phyloP scores from a whole-genome alignment of 1,139 yeast species.

The Debaryomyces subglobosus region DNA sequence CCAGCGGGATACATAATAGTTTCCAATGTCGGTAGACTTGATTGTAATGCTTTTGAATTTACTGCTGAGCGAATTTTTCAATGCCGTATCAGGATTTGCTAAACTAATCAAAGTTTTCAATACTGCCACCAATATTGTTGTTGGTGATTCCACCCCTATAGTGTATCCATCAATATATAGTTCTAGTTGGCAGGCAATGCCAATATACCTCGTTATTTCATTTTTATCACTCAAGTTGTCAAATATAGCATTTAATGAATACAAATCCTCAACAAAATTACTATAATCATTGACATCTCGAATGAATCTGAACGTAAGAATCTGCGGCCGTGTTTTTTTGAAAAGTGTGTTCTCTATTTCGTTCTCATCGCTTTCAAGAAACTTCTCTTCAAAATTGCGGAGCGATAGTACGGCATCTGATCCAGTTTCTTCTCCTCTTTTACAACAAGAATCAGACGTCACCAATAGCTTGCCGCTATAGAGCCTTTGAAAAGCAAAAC shows the following conservation, averaged over 20 bases:
- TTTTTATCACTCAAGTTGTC: constrained; percentile 15
- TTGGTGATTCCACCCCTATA: constrained; percentile 29
- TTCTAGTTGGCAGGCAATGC: constrained; percentile 24
- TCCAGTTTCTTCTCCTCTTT: constrained; percentile 11
- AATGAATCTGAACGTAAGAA: constrained; percentile 30
- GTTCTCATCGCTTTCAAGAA: constrained; percentile 16
- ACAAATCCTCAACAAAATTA: constrained; percentile 28
- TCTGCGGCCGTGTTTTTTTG: constrained; percentile 26
- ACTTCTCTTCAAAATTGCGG: constrained; percentile 18
- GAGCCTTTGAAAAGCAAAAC: constrained; percentile 23
- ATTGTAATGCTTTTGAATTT: constrained; percentile 31
- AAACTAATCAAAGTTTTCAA: constrained; percentile 29
- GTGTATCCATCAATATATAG: constrained; percentile 33
- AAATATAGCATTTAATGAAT: constrained; percentile 26
- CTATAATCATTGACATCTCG: constrained; percentile 34
- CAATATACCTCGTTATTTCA: constrained; percentile 21
- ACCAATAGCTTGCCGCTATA: constrained; percentile 25
- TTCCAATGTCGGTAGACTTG: constrained; percentile 41
- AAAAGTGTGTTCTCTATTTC: constrained; percentile 20
- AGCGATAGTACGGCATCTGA: constrained; percentile 20
- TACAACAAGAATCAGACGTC: constrained; percentile 11
- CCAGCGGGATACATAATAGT: constrained; percentile 38
- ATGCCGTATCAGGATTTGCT: constrained; percentile 13
- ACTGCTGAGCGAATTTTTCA: constrained; percentile 19
- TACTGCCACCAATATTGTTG: constrained; percentile 31